phyloP scores from a whole-genome alignment of 78 protist species.

The Cavenderia fasciculata region DNA sequence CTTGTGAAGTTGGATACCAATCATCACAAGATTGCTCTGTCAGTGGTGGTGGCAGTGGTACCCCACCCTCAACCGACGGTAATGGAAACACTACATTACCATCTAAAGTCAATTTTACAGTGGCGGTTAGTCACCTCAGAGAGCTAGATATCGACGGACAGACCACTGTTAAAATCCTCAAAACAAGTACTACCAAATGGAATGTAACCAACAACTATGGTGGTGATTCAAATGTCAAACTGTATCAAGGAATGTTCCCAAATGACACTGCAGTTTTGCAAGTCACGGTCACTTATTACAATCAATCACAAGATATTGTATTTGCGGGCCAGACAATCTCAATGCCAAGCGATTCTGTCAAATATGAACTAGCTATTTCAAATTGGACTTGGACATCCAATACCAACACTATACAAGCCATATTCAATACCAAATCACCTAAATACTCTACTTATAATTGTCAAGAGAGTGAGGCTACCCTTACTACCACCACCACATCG shows the following conservation, averaged over 20 bases:
- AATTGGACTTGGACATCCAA: slow-evolving; percentile 2
- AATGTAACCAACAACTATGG: too few relatives aligned
- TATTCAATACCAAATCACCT: slow-evolving; percentile 9
- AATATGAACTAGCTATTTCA: slow-evolving; percentile 3
- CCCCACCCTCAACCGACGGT: not conserved
- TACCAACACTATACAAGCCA: slow-evolving; percentile 5
- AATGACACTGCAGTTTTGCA: not conserved
- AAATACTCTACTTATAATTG: not conserved
- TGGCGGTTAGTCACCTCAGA: slow-evolving; percentile 21
- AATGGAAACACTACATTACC: slow-evolving; percentile 24
- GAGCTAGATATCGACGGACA: not conserved
- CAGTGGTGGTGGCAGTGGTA: not conserved
- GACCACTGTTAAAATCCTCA: not conserved
- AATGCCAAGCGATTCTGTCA: slow-evolving; percentile 18
- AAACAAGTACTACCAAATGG: not conserved
- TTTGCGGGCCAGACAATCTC: slow-evolving; percentile 24
- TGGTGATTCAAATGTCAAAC: too few relatives aligned
- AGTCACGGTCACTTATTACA: not conserved
- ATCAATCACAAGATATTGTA: not conserved
- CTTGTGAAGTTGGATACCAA: too few relatives aligned
- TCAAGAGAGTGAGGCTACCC: not conserved
- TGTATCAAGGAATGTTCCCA: slow-evolving; percentile 1
- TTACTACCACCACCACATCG: not conserved
- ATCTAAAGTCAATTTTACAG: not conserved
- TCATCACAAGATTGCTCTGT: slow-evolving; percentile 15